These are phyloP conservation scores for Passiflora organensis DNA, from an alignment of 345 rosid genomes.

Conservation along the genomic window DNA sequence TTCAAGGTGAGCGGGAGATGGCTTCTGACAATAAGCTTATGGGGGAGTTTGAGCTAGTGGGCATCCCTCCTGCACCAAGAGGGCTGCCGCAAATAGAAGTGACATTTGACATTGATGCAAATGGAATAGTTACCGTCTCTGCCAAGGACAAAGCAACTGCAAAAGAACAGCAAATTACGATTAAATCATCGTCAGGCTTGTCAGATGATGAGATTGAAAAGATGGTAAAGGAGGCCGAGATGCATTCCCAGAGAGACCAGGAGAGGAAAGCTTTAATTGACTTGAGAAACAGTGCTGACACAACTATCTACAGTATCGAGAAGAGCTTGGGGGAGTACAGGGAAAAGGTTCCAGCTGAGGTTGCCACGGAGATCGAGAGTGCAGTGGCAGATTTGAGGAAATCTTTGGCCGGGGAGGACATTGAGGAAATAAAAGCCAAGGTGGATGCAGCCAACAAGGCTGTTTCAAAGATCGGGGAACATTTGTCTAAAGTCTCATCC, in stretches of 20 bases:
- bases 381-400: slow-evolving; percentile 66
- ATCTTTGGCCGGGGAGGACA: slow-evolving; percentile 51
- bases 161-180: slow-evolving; percentile 82
- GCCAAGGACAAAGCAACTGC: slow-evolving; percentile 82
- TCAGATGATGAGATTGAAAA: slow-evolving; percentile 28
- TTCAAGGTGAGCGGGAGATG: slow-evolving; percentile 93
- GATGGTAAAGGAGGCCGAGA: slow-evolving; percentile 87
- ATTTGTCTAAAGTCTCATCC: slow-evolving; percentile 56
- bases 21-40: slow-evolving; percentile 73
- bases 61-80: slow-evolving; percentile 82
- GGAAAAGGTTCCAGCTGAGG: slow-evolving; percentile 70
- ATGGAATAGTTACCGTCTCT: slow-evolving; percentile 81
- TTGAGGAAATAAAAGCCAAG: slow-evolving; percentile 68
- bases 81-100: slow-evolving; percentile 89
- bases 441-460: slow-evolving; percentile 76
- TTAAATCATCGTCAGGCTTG: slow-evolving; percentile 8
- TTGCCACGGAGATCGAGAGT: slow-evolving; percentile 67
- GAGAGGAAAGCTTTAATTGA: slow-evolving; percentile 72
- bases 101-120: slow-evolving; percentile 88
- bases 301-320: slow-evolving; percentile 77
- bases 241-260: slow-evolving; percentile 68
- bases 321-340: slow-evolving; percentile 78
- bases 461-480: slow-evolving; percentile 82
- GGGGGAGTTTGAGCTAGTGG: slow-evolving; percentile 83
- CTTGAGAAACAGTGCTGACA: slow-evolving; percentile 63